Percentiles rank a stretch among this genome's conserved stretches.
Conservation (phyloP, 192 early-diverging fungal genomes). For the Kickxella alabastrina region DNA sequence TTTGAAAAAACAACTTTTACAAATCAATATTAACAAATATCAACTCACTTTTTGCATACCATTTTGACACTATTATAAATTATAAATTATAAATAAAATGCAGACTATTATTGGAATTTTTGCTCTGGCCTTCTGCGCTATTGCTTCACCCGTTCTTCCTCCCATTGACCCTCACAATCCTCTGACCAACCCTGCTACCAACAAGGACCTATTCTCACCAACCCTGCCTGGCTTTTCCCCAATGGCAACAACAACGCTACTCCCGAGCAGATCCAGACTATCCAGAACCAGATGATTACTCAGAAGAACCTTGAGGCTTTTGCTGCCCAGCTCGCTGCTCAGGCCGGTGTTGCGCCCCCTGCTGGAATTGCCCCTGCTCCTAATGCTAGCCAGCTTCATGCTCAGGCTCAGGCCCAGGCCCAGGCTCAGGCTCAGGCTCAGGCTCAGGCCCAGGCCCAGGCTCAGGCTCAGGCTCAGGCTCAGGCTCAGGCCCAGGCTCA, state of each 20-base stretch:
- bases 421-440: conserved; percentile 46
- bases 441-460: conserved; percentile 37
- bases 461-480: conserved; percentile 43
- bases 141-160: conserved; percentile 22
- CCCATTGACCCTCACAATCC: conserved; percentile 47
- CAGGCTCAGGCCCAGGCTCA: conserved; percentile 33
- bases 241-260: conserved; percentile 11
- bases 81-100: conserved; percentile 12
- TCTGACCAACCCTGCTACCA: conserved; percentile 39
- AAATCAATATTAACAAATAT: too few relatives aligned
- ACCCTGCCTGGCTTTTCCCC: conserved; percentile 21
- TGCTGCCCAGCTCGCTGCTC: conserved; percentile 43
- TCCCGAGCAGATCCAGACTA: conserved; percentile 34
- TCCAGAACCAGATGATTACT: conserved; percentile 48
- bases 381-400: conserved; percentile 28
- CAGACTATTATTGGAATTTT: conserved; percentile 25
- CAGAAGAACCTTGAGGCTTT: conserved; percentile 44
- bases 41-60: neutral
- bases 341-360: conserved; percentile 37
- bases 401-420: conserved; percentile 18
- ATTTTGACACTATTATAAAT: neutral
- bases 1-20: too few relatives aligned
- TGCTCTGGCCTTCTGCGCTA: conserved; percentile 28
- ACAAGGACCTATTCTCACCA: conserved; percentile 40
- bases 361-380: conserved; percentile 33